Percentiles rank a stretch among this genome's conserved stretches.
These are phyloP conservation scores for Exophiala sideris DNA, from an alignment of 2,329 filamentous ascomycete species.

Conservation along the genomic window DNA sequence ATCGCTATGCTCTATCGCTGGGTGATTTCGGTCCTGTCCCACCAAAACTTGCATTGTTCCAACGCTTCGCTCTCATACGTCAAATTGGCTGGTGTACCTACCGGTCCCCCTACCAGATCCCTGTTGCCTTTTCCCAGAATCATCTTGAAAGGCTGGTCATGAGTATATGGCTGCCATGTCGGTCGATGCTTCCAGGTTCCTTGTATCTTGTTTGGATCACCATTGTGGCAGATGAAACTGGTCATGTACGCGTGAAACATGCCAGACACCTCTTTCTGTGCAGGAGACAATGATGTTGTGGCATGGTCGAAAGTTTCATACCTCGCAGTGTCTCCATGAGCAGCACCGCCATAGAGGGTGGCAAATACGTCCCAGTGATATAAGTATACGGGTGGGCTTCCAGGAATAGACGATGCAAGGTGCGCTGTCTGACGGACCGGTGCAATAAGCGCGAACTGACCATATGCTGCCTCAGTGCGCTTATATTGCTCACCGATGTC, in stretches of 20 bases:
- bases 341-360: conserved; percentile 44
- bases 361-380: conserved; percentile 55
- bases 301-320: conserved; percentile 46
- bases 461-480: conserved; percentile 49
- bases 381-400: conserved; percentile 43
- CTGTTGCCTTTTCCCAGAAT: conserved; percentile 49
- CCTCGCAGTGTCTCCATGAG: conserved; percentile 48
- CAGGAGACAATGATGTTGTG: conserved; percentile 35
- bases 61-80: conserved; percentile 27
- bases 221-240: conserved; percentile 45
- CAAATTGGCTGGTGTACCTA: conserved; percentile 41
- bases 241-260: conserved; percentile 48
- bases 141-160: conserved; percentile 36
- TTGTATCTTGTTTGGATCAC: conserved; percentile 42
- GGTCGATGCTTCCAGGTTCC: conserved; percentile 31
- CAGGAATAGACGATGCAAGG: conserved; percentile 17
- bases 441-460: conserved; percentile 49
- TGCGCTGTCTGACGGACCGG: conserved; percentile 47
- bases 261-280: conserved; percentile 43
- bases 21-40: conserved; percentile 3
- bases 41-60: conserved; percentile 6
- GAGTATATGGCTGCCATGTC: conserved; percentile 37
- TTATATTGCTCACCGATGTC: conserved; percentile 52
- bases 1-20: background rate
- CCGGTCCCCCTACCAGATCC: conserved; percentile 45